Percentiles rank a stretch among this genome's conserved stretches.
Conservation (phyloP, 352 stramenopile species). For the Blastocystis sp. region DNA sequence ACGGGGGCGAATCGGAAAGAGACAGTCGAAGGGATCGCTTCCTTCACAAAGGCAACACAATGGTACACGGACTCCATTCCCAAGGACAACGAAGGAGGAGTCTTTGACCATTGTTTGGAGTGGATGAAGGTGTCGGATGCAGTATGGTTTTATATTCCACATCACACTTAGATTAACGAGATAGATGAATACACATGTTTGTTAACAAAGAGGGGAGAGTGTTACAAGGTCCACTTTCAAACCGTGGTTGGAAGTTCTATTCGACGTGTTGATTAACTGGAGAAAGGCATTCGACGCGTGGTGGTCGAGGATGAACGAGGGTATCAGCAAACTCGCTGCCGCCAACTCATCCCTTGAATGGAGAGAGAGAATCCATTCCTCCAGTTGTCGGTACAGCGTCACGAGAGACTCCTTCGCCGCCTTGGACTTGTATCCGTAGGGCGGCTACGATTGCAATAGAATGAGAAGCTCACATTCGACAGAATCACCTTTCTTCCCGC, state of each 20-base stretch:
- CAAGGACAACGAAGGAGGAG: background rate
- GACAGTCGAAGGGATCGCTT: background rate
- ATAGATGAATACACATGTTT: background rate
- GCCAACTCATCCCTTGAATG: background rate
- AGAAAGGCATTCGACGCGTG: background rate
- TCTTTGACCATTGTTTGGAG: background rate
- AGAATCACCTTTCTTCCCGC: background rate
- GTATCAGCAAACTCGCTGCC: background rate
- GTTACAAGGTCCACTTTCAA: constrained; percentile 6
- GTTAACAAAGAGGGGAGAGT: background rate
- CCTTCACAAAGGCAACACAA: background rate
- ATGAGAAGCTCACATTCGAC: background rate
- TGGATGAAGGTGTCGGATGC: background rate
- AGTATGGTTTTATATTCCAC: background rate
- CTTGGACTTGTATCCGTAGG: constrained; percentile 40
- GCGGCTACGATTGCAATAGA: background rate
- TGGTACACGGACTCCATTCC: background rate
- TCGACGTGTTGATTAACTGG: background rate
- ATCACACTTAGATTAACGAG: too few relatives aligned
- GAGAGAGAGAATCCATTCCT: background rate
- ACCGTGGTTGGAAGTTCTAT: background rate
- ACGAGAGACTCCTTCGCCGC: background rate
- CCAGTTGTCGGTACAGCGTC: background rate
- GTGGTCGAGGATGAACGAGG: constrained; percentile 21
- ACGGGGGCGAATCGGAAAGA: background rate